Evolutionary conservation across 257 asterid species (phyloP), one percentile per base, ranked within the genome.

Genomic region (Nicotiana attenuata): DNA sequence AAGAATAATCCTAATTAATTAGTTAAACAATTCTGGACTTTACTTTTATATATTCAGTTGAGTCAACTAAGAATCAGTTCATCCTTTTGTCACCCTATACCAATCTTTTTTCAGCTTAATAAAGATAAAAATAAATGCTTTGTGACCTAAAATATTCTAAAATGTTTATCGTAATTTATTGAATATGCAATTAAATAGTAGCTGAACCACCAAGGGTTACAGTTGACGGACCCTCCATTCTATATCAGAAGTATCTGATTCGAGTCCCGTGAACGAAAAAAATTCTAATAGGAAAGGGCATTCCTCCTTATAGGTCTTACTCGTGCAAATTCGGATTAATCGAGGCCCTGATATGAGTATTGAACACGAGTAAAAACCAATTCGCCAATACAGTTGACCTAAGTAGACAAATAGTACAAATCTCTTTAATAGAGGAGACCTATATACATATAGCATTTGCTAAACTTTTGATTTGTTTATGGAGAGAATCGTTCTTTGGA

Each of bases 51-150:
- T 56, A 15, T 2, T 5, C 11, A 56, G 7, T 56, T 19, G 1
- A 50, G 93, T 91, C 93, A 90, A 90, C 87, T 83, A 64, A 84
- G 92, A 91, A 89, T 89, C 87, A 85, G 38, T 60, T 81, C 85
- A 80, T 77, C 65, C 71, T 76, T 80, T 80, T 85, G 57, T 85
- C 79, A 83, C 64, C 64, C 3, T 20, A 22, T 47, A 20, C 38
- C 3, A 66, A 52, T 24, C 1, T 24, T 41, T 50, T 77, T 16
- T 11, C 3, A 10, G n/a, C 5, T 20, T 71, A 68, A 63, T 26
- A 52, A 47, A 50, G 29, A 50, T 73, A 47, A 29, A 7, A 73
- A 24, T 2, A 71, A 7, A 24, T 47, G 63, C 24, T 47, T 24
- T 13, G 22, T 73, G 41, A 15, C 61, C 41, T 14, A 47, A 45